Conservation (phyloP, 2,329 filamentous ascomycete genomes). For the Fusarium sp. region DNA sequence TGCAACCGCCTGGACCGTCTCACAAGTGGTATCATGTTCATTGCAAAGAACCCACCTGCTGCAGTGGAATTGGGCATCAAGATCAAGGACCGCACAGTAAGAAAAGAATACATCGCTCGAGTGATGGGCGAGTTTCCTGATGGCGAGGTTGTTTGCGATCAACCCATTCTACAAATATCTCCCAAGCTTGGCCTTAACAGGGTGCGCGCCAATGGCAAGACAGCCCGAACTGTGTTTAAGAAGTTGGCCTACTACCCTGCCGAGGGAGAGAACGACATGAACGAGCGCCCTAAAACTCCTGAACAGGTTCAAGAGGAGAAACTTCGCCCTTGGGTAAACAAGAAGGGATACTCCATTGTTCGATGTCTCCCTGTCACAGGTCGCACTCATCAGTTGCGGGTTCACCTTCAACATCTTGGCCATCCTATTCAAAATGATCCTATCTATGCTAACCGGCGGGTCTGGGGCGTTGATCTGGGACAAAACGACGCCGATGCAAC, state of each 20-base stretch:
- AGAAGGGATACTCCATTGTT: slow-evolving; percentile 90
- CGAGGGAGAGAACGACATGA: slow-evolving; percentile 28
- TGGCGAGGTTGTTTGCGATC: slow-evolving; percentile 89
- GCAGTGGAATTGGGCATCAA: slow-evolving; percentile 81
- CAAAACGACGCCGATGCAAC: slow-evolving; percentile 70
- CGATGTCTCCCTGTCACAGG: slow-evolving; percentile 93
- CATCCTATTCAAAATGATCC: slow-evolving; percentile 97
- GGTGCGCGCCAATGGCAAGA: slow-evolving; percentile 92
- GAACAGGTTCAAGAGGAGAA: slow-evolving; percentile 34
- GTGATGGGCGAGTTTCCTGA: slow-evolving; percentile 93
- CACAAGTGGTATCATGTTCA: slow-evolving; percentile 98
- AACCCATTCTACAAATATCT: slow-evolving; percentile 92
- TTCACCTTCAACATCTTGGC: slow-evolving; percentile 93
- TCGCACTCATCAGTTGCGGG: slow-evolving; percentile 91
- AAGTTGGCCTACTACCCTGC: slow-evolving; percentile 87
- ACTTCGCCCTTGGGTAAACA: slow-evolving; percentile 57
- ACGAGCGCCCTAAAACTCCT: slow-evolving; percentile 39
- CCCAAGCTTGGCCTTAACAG: slow-evolving; percentile 94
- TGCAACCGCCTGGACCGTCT: slow-evolving; percentile 95
- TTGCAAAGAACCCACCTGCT: slow-evolving; percentile 84
- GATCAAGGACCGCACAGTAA: slow-evolving; percentile 81
- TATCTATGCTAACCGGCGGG: slow-evolving; percentile 93
- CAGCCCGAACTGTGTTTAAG: slow-evolving; percentile 90
- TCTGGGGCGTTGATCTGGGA: slow-evolving; percentile 86
- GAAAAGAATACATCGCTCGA: slow-evolving; percentile 94